Conservation (phyloP, 2,329 filamentous ascomycete genomes). For the Ceratocystis papillata region DNA sequence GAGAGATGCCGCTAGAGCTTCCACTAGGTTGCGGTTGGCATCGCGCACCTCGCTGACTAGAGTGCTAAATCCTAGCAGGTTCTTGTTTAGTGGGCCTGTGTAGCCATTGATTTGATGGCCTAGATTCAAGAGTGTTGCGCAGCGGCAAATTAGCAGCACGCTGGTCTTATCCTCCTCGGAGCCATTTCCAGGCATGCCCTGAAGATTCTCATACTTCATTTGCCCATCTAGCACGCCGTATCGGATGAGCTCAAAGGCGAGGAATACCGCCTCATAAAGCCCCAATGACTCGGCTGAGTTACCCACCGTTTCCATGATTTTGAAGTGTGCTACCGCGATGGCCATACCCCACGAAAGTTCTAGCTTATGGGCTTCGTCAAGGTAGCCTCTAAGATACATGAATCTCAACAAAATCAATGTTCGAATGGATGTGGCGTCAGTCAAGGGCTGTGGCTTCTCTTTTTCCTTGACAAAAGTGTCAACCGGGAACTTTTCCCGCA, state of each 20-base stretch:
- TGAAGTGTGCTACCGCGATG: constrained; percentile 56
- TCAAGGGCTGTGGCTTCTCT: constrained; percentile 49
- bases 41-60: constrained; percentile 69
- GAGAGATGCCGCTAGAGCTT: constrained; percentile 69
- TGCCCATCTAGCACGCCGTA: constrained; percentile 66
- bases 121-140: constrained; percentile 71
- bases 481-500: constrained; percentile 57
- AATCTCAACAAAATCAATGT: constrained; percentile 78
- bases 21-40: constrained; percentile 69
- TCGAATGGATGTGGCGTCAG: constrained; percentile 53
- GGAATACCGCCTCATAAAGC: constrained; percentile 65
- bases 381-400: constrained; percentile 76
- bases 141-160: constrained; percentile 73
- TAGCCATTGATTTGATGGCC: constrained; percentile 80
- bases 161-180: constrained; percentile 64
- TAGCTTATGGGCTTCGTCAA: constrained; percentile 59
- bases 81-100: constrained; percentile 85
- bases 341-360: constrained; percentile 78
- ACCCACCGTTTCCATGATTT: constrained; percentile 45
- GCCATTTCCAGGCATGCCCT: constrained; percentile 46
- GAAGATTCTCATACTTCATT: constrained; percentile 45
- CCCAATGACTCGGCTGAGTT: constrained; percentile 36
- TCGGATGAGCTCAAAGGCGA: constrained; percentile 76
- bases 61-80: constrained; percentile 75
- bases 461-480: constrained; percentile 54